Percentiles rank a stretch among this genome's conserved stretches.
These are phyloP conservation scores for Hydnomerulius pinastri DNA, from an alignment of 768 basidiomycete species.

Conservation along the genomic window DNA sequence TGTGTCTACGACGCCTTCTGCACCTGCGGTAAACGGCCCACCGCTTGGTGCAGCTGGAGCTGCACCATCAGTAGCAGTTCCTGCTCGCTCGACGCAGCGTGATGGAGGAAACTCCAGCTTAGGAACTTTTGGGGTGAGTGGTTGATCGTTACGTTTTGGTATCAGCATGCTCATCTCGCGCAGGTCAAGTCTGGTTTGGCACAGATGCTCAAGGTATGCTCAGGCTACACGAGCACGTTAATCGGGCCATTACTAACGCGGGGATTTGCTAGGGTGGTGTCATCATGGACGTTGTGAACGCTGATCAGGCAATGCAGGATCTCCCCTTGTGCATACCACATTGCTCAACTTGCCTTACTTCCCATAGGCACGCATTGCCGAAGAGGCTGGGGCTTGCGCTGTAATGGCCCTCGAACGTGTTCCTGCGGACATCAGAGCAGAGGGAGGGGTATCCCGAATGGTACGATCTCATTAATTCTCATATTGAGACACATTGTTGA, in stretches of 20 bases:
- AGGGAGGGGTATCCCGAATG: constrained; percentile 97
- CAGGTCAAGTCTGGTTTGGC: constrained; percentile 93
- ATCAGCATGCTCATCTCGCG: background rate
- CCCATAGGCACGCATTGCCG: constrained; percentile 86
- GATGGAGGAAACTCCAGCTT: constrained; percentile 60
- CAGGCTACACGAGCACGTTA: no score
- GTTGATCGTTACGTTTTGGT: background rate
- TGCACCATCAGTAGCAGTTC: constrained; percentile 34
- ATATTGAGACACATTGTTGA: no score
- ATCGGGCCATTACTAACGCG: constrained; percentile 3
- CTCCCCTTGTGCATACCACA: constrained; percentile 20
- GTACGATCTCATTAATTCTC: constrained; percentile 43
- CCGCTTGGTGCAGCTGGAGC: background rate
- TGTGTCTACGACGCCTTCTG: constrained; percentile 4
- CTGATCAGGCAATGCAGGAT: constrained; percentile 49
- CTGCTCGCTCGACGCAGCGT: constrained; percentile 50
- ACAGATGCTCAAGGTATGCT: constrained; percentile 88
- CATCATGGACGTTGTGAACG: constrained; percentile 95
- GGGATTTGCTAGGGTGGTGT: constrained; percentile 71
- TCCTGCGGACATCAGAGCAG: constrained; percentile 88
- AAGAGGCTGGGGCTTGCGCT: constrained; percentile 96
- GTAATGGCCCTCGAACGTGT: constrained; percentile 98
- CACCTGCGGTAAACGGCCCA: constrained; percentile 6
- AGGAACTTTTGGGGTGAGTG: constrained; percentile 70
- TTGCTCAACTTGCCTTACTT: constrained; percentile 7